Conservation (phyloP, 1,284 basidiomycete species). For the Cerioporus squamosus region DNA sequence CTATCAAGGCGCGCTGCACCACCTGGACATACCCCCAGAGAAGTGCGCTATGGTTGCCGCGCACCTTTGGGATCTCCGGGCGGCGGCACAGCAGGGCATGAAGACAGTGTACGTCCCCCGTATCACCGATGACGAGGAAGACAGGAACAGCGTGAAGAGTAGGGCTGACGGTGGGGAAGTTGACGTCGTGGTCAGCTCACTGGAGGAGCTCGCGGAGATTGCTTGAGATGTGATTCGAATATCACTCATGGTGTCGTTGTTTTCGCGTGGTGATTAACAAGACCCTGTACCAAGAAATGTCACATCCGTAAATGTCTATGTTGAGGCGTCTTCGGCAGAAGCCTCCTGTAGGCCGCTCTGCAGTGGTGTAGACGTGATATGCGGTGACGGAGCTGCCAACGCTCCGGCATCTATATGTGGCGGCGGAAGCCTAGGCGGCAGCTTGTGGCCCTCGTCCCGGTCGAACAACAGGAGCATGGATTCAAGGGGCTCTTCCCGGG, state of each 20-base stretch:
- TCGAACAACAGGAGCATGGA: too few species aligned
- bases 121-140: constrained; percentile 44
- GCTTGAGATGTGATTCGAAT: too few species aligned
- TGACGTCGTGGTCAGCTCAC: constrained; percentile 32
- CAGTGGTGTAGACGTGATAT: neutral
- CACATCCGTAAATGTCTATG: too few species aligned
- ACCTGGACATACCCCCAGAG: constrained; percentile 53
- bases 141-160: constrained; percentile 27
- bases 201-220: constrained; percentile 30
- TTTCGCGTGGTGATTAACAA: too few species aligned
- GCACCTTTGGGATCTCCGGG: constrained; percentile 60
- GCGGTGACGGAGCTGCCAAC: too few species aligned
- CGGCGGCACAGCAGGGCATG: constrained; percentile 56
- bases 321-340: neutral
- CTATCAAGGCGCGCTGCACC: constrained; percentile 53
- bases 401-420: too few species aligned
- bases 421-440: too few species aligned
- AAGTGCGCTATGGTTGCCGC: constrained; percentile 69
- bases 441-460: too few species aligned
- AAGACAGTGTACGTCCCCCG: constrained; percentile 60
- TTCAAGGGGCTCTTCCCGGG: too few species aligned
- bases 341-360: neutral
- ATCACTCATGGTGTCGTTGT: too few species aligned
- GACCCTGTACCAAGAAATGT: too few species aligned
- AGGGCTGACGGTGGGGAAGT: constrained; percentile 36